A percentile compares a stretch with the other conserved stretches of the same genome.
Evolutionary conservation across 257 asterid genomes (phyloP).

Genomic region (Lycium barbarum): DNA sequence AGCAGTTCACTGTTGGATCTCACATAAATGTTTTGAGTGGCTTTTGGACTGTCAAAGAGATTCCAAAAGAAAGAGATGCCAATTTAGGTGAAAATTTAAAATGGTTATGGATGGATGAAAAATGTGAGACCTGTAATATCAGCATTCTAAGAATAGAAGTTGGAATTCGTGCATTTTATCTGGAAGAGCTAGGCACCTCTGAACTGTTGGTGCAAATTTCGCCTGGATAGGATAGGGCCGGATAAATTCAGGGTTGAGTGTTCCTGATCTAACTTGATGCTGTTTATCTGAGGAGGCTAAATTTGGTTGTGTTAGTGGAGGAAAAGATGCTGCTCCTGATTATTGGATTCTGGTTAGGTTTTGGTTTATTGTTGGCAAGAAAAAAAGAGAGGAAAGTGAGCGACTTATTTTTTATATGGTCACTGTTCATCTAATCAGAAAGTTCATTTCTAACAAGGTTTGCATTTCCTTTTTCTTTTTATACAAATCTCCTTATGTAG

Average conservation of each 20-base stretch:
- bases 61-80: slow-evolving; percentile 15
- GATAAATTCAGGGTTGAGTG: background rate
- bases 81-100: background rate
- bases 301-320: background rate
- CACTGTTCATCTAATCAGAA: slow-evolving; percentile 20
- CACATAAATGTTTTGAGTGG: background rate
- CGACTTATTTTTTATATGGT: background rate
- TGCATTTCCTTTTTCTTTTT: slow-evolving; percentile 10
- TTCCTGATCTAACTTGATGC: slow-evolving; percentile 17
- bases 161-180: background rate
- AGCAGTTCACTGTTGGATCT: background rate
- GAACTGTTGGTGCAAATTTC: background rate
- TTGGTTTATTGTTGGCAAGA: background rate
- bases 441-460: background rate
- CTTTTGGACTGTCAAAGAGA: background rate
- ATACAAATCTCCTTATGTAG: background rate
- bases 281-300: slow-evolving; percentile 19
- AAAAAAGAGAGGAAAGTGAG: background rate
- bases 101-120: slow-evolving; percentile 12
- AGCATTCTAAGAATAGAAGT: slow-evolving; percentile 1
- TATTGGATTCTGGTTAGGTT: background rate
- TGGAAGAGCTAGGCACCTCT: slow-evolving; percentile 19
- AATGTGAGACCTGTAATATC: slow-evolving; percentile 19
- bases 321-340: slow-evolving; percentile 17
- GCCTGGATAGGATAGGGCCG: background rate